Evolutionary conservation across 2,329 filamentous ascomycete species (phyloP), one percentile per base, ranked within the genome.

Genomic region (Ceratocystis harringtonii): DNA sequence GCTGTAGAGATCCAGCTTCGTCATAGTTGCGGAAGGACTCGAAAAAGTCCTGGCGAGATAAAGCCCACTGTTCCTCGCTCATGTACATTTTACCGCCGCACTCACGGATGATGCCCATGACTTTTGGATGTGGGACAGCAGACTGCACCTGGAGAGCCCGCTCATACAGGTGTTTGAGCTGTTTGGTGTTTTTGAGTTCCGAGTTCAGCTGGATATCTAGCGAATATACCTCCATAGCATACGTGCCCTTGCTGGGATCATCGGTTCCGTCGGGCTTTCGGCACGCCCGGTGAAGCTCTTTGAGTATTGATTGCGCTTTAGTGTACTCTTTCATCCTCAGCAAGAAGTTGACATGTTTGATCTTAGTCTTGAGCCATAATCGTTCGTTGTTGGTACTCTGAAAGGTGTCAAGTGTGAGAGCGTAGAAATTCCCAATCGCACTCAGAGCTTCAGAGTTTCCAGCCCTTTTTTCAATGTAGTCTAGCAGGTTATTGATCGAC

Each of bases 51-150:
- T 86, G 92, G 76, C 97, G 92, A 0, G 94, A 94, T 72, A 92
- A 90, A 74, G 94, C 90, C 94, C 94, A 99, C 74, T 97, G 97
- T 78, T 97, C 94, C 80, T 99, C 94, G 75, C 89, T 94, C 94
- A 99, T 97, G 78, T 97, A 92, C 94, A 99, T 99, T 80, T 99
- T 99, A 71, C 94, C 94, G 72, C 94, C 94, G 74, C 94, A 99
- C 78, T 99, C 94, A 65, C 92, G 88, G 73, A 99, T 99, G 74
- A 99, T 92, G 63, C 94, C 94, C 90, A 97, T 96, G 74, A 99
- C 96, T 77, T 96, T 95, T 67, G 94, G 94, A 76, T 99, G 94
- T 48, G 94, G 92, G 12, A 99, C 94, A 0, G 94, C 94, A n/a
- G 94, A 97, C 68, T 90, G 87, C 65, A 99, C 92, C 69, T 88